Conservation (phyloP, 75 land plant genomes). For the Selaginella tamariscina region DNA sequence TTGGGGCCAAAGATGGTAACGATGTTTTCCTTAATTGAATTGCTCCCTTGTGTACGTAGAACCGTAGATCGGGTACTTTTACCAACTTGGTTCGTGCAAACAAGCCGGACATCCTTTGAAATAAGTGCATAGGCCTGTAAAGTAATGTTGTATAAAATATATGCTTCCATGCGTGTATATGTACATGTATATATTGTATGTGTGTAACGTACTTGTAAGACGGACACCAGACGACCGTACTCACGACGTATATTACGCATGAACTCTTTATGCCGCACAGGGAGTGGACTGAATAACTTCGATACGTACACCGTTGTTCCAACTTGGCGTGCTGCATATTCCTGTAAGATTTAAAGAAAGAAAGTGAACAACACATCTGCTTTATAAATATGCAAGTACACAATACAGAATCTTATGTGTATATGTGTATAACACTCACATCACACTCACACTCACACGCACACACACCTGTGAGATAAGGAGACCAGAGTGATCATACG, state of each 20-base stretch:
- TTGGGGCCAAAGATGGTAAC: conserved; percentile 70
- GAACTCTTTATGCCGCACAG: conserved; percentile 84
- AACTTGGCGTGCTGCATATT: conserved; percentile 67
- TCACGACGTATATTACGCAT: conserved; percentile 77
- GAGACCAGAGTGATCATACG: conserved; percentile 59
- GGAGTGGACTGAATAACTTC: conserved; percentile 66
- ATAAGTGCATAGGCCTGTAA: conserved; percentile 89
- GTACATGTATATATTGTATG: too few relatives aligned
- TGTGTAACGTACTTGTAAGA: conserved; percentile 83
- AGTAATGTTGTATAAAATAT: too few relatives aligned
- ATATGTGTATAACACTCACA: too few relatives aligned
- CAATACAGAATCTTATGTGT: too few relatives aligned
- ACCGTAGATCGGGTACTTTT: conserved; percentile 46
- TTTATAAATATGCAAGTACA: too few relatives aligned
- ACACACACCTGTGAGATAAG: conserved; percentile 40
- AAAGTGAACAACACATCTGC: too few relatives aligned
- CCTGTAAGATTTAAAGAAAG: too few relatives aligned
- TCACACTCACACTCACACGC: too few relatives aligned
- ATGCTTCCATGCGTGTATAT: too few relatives aligned
- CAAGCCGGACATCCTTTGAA: conserved; percentile 63
- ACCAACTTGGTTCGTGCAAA: conserved; percentile 65
- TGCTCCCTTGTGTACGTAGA: conserved; percentile 67
- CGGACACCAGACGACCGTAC: conserved; percentile 62
- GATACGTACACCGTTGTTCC: conserved; percentile 79
- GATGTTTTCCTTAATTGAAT: conserved; percentile 83